Conservation (phyloP, 805 yeast genomes). For the Pichia ethanolica region DNA sequence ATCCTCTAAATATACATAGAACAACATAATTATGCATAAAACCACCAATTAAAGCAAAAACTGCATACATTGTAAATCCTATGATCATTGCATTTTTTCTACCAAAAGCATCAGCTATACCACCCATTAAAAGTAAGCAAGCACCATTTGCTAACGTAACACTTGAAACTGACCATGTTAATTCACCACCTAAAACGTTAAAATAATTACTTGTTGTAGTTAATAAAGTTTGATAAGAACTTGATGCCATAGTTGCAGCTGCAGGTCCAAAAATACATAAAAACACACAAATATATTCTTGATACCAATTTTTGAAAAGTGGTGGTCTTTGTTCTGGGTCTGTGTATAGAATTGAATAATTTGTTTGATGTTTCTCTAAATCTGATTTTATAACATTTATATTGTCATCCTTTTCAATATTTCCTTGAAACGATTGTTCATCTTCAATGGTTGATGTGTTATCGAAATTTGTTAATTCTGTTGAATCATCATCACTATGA, state of each 20-base stretch:
- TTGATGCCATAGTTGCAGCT: constrained; percentile 31
- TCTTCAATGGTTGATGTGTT: no score
- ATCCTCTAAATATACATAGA: constrained; percentile 35
- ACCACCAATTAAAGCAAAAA: constrained; percentile 30
- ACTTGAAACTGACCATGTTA: constrained; percentile 38
- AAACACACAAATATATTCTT: constrained; percentile 29
- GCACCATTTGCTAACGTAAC: constrained; percentile 37
- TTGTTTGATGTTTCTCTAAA: not conserved
- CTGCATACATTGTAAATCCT: constrained; percentile 28
- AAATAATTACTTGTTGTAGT: constrained; percentile 30
- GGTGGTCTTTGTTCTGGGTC: constrained; percentile 8
- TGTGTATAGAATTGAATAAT: not conserved
- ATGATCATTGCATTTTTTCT: constrained; percentile 32
- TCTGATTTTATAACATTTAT: not conserved
- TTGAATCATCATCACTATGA: no score
- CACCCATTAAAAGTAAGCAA: constrained; percentile 36
- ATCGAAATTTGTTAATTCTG: no score
- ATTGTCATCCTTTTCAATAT: not conserved
- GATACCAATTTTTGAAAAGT: constrained; percentile 25
- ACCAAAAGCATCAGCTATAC: constrained; percentile 40
- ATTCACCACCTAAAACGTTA: constrained; percentile 31
- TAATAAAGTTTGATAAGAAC: constrained; percentile 32
- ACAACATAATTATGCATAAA: constrained; percentile 31
- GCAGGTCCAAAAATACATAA: constrained; percentile 34
- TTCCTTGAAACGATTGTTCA: no score